Conservation (phyloP, 2,329 filamentous ascomycete genomes). For the Purpureocillium takamizusanense region DNA sequence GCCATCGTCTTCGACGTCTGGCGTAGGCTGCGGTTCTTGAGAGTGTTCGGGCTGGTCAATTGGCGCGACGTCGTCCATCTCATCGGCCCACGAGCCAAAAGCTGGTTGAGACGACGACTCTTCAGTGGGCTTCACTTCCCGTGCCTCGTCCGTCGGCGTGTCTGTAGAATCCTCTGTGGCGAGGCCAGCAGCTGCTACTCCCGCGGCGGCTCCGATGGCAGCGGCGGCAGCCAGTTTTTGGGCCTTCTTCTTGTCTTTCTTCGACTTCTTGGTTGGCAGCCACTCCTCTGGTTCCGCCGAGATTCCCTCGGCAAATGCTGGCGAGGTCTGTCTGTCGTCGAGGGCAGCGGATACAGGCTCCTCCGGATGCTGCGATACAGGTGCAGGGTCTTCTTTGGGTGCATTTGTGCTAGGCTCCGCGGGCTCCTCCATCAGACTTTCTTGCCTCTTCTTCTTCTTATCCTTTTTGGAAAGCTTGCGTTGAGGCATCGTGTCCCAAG, state of each 20-base stretch:
- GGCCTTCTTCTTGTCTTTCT: constrained; percentile 26
- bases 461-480: constrained; percentile 17
- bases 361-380: background rate
- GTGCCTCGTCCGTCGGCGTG: constrained; percentile 1
- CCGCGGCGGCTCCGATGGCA: constrained; percentile 2
- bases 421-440: background rate
- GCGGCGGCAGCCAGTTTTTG: constrained; percentile 18
- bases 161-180: background rate
- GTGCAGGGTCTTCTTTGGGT: background rate
- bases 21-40: background rate
- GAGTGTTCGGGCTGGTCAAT: background rate
- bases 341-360: no score
- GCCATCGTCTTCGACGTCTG: constrained; percentile 8
- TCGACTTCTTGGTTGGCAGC: constrained; percentile 14
- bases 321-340: no score
- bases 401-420: background rate
- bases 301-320: constrained; percentile 2
- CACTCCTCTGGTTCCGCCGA: constrained; percentile 6
- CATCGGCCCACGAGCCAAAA: constrained; percentile 9
- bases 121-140: background rate
- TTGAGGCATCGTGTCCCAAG: constrained; percentile 1
- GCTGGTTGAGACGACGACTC: background rate
- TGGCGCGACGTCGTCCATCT: constrained; percentile 5
- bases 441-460: constrained; percentile 15
- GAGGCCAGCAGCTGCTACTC: background rate